Evolutionary conservation across 202 grass and related monocot genomes (phyloP).

Genomic region (Dendrocalamus latiflorus): DNA sequence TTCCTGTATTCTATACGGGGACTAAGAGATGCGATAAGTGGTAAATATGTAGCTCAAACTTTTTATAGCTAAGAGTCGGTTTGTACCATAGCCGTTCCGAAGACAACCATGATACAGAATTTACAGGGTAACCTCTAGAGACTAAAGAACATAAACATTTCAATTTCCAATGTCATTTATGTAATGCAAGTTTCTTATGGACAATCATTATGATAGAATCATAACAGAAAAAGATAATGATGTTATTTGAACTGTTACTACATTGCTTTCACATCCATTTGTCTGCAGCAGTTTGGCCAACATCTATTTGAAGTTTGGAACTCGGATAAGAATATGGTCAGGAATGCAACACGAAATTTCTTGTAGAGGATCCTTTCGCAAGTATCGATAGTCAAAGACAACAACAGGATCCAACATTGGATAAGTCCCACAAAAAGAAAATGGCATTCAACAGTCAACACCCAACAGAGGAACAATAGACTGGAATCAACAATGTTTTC

Average conservation of each 20-base stretch:
- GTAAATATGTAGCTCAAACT: neutral
- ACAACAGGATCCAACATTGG: neutral
- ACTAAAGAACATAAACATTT: too few relatives aligned
- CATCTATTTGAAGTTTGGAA: neutral
- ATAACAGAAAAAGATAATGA: too few relatives aligned
- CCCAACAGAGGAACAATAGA: neutral
- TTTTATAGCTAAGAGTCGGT: neutral
- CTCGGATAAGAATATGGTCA: neutral
- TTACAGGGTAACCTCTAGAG: too few relatives aligned
- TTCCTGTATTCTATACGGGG: too few relatives aligned
- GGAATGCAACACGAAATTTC: neutral
- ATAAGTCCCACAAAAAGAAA: neutral
- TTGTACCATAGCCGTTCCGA: neutral
- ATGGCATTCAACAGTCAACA: neutral
- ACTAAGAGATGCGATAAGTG: too few relatives aligned
- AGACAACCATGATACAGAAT: neutral
- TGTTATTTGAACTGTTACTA: neutral
- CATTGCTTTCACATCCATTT: neutral
- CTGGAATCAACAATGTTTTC: conserved; percentile 15
- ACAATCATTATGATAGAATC: too few relatives aligned
- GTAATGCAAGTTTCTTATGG: too few relatives aligned
- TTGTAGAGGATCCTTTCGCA: neutral
- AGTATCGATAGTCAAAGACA: neutral
- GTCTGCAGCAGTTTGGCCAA: neutral
- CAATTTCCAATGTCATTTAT: too few relatives aligned